phyloP scores from a whole-genome alignment of 805 yeast species.

The Kuraishia molischiana region DNA sequence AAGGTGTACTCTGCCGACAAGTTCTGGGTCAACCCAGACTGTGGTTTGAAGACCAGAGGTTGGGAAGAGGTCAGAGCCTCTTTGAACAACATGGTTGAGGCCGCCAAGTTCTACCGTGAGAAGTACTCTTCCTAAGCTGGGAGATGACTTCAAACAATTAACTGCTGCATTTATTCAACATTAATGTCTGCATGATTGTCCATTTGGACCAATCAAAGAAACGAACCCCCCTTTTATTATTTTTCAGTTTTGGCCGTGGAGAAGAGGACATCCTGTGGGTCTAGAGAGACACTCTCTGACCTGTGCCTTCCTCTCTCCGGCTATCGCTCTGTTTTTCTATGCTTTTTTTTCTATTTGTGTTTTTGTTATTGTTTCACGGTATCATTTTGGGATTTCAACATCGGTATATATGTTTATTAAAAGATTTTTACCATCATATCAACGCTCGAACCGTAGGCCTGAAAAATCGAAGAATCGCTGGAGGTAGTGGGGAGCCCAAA shows the following conservation, averaged over 20 bases:
- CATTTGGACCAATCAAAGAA: no score
- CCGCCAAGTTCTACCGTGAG: conserved; percentile 89
- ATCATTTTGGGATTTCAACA: conserved; percentile 34
- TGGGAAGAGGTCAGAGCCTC: conserved; percentile 97
- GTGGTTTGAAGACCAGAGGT: conserved; percentile 99
- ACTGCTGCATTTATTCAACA: conserved; percentile 26
- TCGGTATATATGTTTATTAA: conserved; percentile 19
- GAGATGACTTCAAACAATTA: conserved; percentile 4
- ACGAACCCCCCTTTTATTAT: no score
- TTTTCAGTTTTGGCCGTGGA: no score
- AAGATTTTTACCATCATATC: background rate
- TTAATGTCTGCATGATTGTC: conserved; percentile 21
- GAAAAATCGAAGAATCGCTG: no score
- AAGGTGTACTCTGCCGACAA: conserved; percentile 96
- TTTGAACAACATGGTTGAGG: conserved; percentile 97
- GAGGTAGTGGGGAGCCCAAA: no score
- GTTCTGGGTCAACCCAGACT: conserved; percentile 99
- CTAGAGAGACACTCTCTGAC: no score
- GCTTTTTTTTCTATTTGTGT: no score
- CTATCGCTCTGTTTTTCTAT: no score
- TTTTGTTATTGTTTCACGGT: no score
- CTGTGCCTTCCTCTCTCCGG: no score
- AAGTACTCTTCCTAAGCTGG: conserved; percentile 20
- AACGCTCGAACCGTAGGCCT: background rate
- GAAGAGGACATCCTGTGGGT: no score